A percentile compares a stretch with the other conserved stretches of the same genome.
These are phyloP conservation scores for Aspergillus leporis DNA, from an alignment of 495 filamentous ascomycete species.

Conservation along the genomic window DNA sequence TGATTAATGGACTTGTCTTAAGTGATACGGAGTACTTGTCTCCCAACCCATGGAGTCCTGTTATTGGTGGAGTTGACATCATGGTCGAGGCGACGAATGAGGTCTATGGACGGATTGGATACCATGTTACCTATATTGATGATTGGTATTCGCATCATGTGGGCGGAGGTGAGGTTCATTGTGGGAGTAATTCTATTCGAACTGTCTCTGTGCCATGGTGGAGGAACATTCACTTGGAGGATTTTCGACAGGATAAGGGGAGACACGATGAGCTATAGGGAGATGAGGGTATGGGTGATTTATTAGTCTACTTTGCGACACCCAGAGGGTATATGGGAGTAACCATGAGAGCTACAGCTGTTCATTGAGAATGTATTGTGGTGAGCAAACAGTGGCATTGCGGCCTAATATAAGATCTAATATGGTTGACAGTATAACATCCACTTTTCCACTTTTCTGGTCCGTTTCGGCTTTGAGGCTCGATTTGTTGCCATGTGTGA, in stretches of 20 bases:
- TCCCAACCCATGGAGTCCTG: slow-evolving; percentile 12
- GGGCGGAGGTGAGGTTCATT: not conserved
- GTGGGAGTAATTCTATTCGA: not conserved
- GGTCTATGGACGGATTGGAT: not conserved
- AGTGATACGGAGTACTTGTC: slow-evolving; percentile 4
- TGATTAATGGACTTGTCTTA: slow-evolving; percentile 10
- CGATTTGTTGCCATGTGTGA: not conserved
- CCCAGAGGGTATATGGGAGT: not conserved
- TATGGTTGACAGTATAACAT: not conserved
- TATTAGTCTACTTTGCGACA: no score
- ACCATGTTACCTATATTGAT: not conserved
- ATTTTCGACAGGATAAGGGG: no score
- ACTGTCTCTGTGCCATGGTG: not conserved
- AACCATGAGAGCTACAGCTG: not conserved
- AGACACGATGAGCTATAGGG: no score
- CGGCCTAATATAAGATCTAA: not conserved
- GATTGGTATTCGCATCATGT: slow-evolving; percentile 9
- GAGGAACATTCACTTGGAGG: not conserved
- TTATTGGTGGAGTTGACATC: slow-evolving; percentile 11
- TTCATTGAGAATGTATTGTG: not conserved
- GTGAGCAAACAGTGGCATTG: not conserved
- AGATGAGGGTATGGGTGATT: no score
- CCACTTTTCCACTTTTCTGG: not conserved
- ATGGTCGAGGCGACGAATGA: not conserved
- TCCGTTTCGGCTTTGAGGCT: no score